Conservation (phyloP, 2,329 filamentous ascomycete species). For the Cadophora gregata region DNA sequence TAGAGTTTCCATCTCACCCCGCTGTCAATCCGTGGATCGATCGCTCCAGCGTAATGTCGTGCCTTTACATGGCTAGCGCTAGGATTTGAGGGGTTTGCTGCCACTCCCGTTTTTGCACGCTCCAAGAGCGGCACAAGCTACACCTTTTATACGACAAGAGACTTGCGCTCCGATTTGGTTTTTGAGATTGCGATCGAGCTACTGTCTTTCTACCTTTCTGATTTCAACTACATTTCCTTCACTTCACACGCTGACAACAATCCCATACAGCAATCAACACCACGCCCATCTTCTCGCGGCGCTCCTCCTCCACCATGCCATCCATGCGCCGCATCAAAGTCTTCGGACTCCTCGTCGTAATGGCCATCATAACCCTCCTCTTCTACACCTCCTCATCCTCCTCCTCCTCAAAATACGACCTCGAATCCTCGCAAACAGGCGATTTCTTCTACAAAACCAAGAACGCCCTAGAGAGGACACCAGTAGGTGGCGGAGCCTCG, state of each 20-base stretch:
- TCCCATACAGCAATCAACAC: constrained; percentile 26
- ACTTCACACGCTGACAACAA: neutral
- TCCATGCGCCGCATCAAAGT: constrained; percentile 73
- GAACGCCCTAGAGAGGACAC: constrained; percentile 53
- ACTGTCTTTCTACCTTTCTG: neutral
- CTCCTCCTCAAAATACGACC: constrained; percentile 46
- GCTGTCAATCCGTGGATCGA: neutral
- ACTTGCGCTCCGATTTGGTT: neutral
- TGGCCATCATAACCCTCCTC: constrained; percentile 69
- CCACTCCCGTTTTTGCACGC: neutral
- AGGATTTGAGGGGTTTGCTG: neutral
- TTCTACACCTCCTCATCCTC: constrained; percentile 73
- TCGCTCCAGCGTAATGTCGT: neutral
- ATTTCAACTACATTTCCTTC: neutral
- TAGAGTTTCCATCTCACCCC: neutral
- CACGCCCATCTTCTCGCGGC: constrained; percentile 32
- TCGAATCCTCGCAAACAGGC: constrained; percentile 52
- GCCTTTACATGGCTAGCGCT: neutral
- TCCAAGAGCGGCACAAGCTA: neutral
- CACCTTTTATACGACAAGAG: neutral
- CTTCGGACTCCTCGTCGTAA: constrained; percentile 67
- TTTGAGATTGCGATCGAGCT: neutral
- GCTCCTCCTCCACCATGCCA: constrained; percentile 57
- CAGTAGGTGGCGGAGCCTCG: neutral
- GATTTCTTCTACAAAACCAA: constrained; percentile 68